Evolutionary conservation across 2,329 filamentous ascomycete species (phyloP).

Genomic region (Cryphonectria parasitica): DNA sequence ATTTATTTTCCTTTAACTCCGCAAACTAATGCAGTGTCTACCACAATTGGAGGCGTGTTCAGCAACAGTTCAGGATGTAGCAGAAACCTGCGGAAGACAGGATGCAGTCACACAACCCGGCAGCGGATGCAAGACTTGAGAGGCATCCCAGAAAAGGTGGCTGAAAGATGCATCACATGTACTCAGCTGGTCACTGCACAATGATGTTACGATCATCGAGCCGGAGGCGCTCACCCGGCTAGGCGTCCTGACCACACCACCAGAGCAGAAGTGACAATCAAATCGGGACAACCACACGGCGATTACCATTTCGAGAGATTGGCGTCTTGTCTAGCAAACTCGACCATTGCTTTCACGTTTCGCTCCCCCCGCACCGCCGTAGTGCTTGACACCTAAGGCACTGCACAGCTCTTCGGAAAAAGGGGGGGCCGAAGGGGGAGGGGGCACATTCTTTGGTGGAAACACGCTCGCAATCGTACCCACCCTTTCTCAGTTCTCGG

Average conservation of each 20-base stretch:
- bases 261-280: not conserved
- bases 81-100: not conserved
- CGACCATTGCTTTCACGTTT: not conserved
- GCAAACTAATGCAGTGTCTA: conserved; percentile 7
- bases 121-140: not conserved
- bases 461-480: not conserved
- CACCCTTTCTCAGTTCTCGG: not conserved
- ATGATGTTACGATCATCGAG: not conserved
- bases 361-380: not conserved
- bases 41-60: not conserved
- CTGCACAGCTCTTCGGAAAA: not conserved
- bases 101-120: not conserved
- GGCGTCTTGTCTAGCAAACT: not conserved
- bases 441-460: not conserved
- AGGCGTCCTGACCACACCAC: not conserved
- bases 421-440: no score
- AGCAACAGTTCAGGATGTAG: not conserved
- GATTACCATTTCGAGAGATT: not conserved
- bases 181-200: not conserved
- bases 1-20: not conserved
- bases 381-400: not conserved
- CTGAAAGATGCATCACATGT: not conserved
- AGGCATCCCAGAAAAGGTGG: not conserved
- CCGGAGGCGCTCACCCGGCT: not conserved
- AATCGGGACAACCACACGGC: not conserved